Percentiles rank a stretch among this genome's conserved stretches.
Evolutionary conservation across 768 basidiomycete species (phyloP).

Genomic region (Cubamyces lactineus): DNA sequence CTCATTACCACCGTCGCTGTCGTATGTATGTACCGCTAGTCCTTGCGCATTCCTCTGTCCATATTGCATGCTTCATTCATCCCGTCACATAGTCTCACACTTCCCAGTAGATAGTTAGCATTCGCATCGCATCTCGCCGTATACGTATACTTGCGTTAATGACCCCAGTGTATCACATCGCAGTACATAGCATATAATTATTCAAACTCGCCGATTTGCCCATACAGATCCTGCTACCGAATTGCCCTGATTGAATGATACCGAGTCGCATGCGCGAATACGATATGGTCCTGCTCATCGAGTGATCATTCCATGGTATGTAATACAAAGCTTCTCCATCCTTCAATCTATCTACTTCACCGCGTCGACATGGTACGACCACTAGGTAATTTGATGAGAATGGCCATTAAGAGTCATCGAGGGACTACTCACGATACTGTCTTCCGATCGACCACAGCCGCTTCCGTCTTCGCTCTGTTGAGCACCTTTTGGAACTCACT

Average conservation of each 20-base stretch:
- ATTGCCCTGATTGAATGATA: background rate
- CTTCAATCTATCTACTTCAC: background rate
- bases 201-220: background rate
- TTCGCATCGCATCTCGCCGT: background rate
- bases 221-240: background rate
- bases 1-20: background rate
- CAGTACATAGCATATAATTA: conserved; percentile 5
- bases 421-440: conserved; percentile 76
- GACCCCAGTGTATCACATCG: background rate
- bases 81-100: background rate
- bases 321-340: conserved; percentile 11
- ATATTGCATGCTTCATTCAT: conserved; percentile 4
- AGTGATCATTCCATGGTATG: conserved; percentile 18
- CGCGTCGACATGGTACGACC: conserved; percentile 25
- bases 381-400: background rate
- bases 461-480: conserved; percentile 95
- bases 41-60: background rate
- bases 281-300: background rate
- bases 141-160: background rate
- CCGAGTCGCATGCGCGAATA: background rate
- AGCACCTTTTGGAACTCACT: conserved; percentile 95
- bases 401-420: background rate
- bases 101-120: conserved; percentile 1
- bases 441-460: conserved; percentile 79
- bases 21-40: conserved; percentile 4